Conservation (phyloP, 805 yeast species). For the Candida jianshihensis region DNA sequence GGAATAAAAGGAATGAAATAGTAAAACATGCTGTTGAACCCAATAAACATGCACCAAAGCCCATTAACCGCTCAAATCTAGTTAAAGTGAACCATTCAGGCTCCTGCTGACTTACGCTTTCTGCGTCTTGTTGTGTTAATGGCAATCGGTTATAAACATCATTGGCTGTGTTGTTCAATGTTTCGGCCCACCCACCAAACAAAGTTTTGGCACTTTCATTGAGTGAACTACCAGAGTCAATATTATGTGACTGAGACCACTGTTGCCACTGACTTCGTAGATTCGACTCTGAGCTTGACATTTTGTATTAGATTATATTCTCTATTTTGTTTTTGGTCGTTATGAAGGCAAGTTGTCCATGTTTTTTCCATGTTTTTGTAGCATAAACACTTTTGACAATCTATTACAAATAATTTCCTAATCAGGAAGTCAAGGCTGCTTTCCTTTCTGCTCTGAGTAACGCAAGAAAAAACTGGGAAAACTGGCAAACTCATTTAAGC, state of each 20-base stretch:
- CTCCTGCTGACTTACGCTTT: slow-evolving; percentile 39
- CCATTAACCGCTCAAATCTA: slow-evolving; percentile 71
- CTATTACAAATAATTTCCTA: slow-evolving; percentile 3
- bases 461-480: background rate
- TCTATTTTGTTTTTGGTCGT: too few relatives aligned
- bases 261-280: slow-evolving; percentile 33
- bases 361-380: too few relatives aligned
- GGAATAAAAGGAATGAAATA: slow-evolving; percentile 76
- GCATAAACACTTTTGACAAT: too few relatives aligned
- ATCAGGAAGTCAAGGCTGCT: slow-evolving; percentile 7
- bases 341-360: too few relatives aligned
- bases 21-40: slow-evolving; percentile 80
- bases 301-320: too few relatives aligned
- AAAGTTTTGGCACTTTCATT: slow-evolving; percentile 30
- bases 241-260: slow-evolving; percentile 28
- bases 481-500: too few relatives aligned
- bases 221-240: slow-evolving; percentile 18
- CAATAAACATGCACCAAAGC: slow-evolving; percentile 68
- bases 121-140: slow-evolving; percentile 44
- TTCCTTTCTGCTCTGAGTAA: too few relatives aligned
- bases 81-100: slow-evolving; percentile 74
- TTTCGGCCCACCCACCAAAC: slow-evolving; percentile 32
- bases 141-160: slow-evolving; percentile 65
- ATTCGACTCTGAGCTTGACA: slow-evolving; percentile 15
- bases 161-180: slow-evolving; percentile 35